Evolutionary conservation across 2,329 filamentous ascomycete species (phyloP).

Genomic region (Endothia cerciana): DNA sequence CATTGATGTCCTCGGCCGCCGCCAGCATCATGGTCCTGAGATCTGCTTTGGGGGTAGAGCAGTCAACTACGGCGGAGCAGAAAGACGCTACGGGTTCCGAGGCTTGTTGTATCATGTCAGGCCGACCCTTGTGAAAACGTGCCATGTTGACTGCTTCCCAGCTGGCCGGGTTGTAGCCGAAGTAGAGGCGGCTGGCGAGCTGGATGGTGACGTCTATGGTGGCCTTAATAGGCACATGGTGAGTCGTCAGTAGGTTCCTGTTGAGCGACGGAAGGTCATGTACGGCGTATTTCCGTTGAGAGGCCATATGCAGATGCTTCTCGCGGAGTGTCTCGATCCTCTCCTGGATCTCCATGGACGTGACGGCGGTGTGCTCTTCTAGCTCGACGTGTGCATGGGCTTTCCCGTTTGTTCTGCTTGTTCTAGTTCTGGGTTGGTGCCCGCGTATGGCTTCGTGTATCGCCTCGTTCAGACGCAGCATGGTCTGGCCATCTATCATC

Average conservation of each 20-base stretch:
- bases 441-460: slow-evolving; percentile 29
- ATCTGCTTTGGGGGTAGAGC: neutral
- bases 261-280: slow-evolving; percentile 26
- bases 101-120: slow-evolving; percentile 32
- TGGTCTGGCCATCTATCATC: slow-evolving; percentile 32
- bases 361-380: slow-evolving; percentile 13
- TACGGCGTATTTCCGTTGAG: slow-evolving; percentile 27
- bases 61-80: slow-evolving; percentile 23
- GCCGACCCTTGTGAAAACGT: slow-evolving; percentile 33
- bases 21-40: slow-evolving; percentile 1
- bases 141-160: slow-evolving; percentile 33
- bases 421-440: slow-evolving; percentile 9
- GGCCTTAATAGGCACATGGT: slow-evolving; percentile 28
- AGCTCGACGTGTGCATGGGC: neutral
- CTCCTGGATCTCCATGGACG: slow-evolving; percentile 25
- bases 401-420: neutral
- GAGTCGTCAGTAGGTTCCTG: slow-evolving; percentile 17
- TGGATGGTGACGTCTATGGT: slow-evolving; percentile 31
- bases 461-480: slow-evolving; percentile 20
- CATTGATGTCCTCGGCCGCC: slow-evolving; percentile 4
- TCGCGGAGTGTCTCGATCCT: slow-evolving; percentile 5
- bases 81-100: slow-evolving; percentile 28
- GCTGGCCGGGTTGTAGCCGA: slow-evolving; percentile 31
- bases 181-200: slow-evolving; percentile 32
- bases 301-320: slow-evolving; percentile 23